A percentile compares a stretch with the other conserved stretches of the same genome.
Conservation (phyloP, 1,139 yeast genomes). For the Candida glucosophila region DNA sequence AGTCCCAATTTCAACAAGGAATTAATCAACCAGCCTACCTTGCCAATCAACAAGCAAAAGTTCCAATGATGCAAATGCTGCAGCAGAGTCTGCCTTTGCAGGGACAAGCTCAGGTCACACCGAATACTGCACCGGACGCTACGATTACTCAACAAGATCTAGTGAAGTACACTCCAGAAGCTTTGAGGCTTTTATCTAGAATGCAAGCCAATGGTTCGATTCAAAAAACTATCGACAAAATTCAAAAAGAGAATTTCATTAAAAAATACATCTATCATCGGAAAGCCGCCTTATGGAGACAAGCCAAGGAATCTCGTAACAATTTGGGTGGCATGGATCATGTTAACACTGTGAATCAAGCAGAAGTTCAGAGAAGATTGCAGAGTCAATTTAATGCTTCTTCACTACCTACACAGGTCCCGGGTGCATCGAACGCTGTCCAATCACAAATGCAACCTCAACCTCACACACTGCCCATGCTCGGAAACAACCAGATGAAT, state of each 20-base stretch:
- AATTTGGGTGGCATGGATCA: not conserved
- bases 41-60: conserved; percentile 7
- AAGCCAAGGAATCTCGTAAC: conserved; percentile 13
- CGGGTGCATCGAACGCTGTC: conserved; percentile 3
- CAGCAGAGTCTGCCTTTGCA: conserved; percentile 9
- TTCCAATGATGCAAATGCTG: no score
- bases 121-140: conserved; percentile 23
- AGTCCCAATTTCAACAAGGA: conserved; percentile 1
- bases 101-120: conserved; percentile 9
- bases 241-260: conserved; percentile 32
- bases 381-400: no score
- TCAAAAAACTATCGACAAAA: conserved; percentile 24
- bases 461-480: conserved; percentile 16
- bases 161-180: conserved; percentile 32
- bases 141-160: conserved; percentile 36
- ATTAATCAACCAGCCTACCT: conserved; percentile 8
- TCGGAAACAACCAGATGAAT: conserved; percentile 8
- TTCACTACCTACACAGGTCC: conserved; percentile 4
- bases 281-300: conserved; percentile 33
- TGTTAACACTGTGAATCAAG: conserved; percentile 4
- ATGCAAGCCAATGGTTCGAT: conserved; percentile 33
- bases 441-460: conserved; percentile 8
- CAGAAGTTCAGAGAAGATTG: conserved; percentile 6
- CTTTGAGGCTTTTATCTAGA: conserved; percentile 28
- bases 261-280: conserved; percentile 34